phyloP scores from a whole-genome alignment of 2,329 filamentous ascomycete species.

The Phaeophleospora eucalypticola region DNA sequence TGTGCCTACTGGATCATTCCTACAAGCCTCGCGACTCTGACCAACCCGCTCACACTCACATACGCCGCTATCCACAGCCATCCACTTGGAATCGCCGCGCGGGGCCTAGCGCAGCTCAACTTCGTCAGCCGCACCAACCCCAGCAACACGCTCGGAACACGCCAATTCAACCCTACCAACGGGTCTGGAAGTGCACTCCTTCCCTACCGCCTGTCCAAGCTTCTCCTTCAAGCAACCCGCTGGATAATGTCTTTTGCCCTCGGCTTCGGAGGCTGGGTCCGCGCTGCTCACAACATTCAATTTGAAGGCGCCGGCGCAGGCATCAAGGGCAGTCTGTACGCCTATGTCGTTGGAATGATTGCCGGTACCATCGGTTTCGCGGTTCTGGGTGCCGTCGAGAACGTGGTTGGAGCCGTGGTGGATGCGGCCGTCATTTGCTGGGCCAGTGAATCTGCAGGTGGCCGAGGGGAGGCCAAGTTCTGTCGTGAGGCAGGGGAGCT shows the following conservation, averaged over 20 bases:
- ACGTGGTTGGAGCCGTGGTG: conserved; percentile 35
- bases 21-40: conserved; percentile 77
- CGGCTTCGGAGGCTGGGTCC: conserved; percentile 95
- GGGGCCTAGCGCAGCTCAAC: conserved; percentile 75
- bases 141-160: conserved; percentile 59
- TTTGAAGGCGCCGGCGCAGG: conserved; percentile 52
- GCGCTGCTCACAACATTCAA: conserved; percentile 74
- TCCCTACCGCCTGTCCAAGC: conserved; percentile 85
- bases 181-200: conserved; percentile 34
- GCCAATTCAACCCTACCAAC: conserved; percentile 24
- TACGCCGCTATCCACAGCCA: conserved; percentile 93
- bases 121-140: conserved; percentile 71
- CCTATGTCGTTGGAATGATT: conserved; percentile 87
- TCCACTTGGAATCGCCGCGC: conserved; percentile 70
- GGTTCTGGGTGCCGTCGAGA: conserved; percentile 57
- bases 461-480: conserved; percentile 64
- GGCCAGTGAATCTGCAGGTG: conserved; percentile 73
- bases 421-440: conserved; percentile 78
- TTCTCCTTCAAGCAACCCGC: conserved; percentile 83
- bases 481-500: conserved; percentile 87
- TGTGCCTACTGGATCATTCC: conserved; percentile 77
- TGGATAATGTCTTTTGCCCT: conserved; percentile 87
- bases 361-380: conserved; percentile 95
- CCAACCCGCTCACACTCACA: conserved; percentile 86
- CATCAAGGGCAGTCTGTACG: conserved; percentile 76